These are phyloP conservation scores for Debaryomyces maramus DNA, from an alignment of 805 yeast species.

Conservation along the genomic window DNA sequence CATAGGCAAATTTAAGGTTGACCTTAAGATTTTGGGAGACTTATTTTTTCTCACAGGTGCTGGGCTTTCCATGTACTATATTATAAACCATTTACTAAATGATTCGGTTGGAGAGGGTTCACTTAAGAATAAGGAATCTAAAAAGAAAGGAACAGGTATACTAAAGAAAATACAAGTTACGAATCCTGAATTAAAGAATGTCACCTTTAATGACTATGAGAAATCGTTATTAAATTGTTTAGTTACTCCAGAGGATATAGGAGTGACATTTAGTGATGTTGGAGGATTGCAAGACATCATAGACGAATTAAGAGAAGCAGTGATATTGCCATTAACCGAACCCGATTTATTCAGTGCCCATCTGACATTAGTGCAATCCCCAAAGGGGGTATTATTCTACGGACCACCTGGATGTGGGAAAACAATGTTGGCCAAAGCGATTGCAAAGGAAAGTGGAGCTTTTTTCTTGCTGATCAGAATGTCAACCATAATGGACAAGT, in stretches of 20 bases:
- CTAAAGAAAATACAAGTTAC: slow-evolving; percentile 37
- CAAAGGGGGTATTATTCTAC: slow-evolving; percentile 87
- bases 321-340: slow-evolving; percentile 74
- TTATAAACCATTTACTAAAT: slow-evolving; percentile 44
- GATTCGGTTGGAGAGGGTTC: slow-evolving; percentile 32
- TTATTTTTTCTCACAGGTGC: slow-evolving; percentile 52
- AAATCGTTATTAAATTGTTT: slow-evolving; percentile 72
- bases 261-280: slow-evolving; percentile 72
- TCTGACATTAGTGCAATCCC: slow-evolving; percentile 74
- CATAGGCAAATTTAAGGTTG: slow-evolving; percentile 38
- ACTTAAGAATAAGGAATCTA: slow-evolving; percentile 53
- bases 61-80: slow-evolving; percentile 67
- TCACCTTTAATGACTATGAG: slow-evolving; percentile 72
- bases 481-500: slow-evolving; percentile 94
- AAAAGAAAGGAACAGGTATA: slow-evolving; percentile 57
- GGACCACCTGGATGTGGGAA: slow-evolving; percentile 99
- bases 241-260: slow-evolving; percentile 81
- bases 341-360: slow-evolving; percentile 75
- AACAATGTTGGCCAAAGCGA: slow-evolving; percentile 94
- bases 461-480: slow-evolving; percentile 86
- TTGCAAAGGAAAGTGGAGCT: slow-evolving; percentile 90
- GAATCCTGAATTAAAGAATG: slow-evolving; percentile 57
- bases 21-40: slow-evolving; percentile 44
- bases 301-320: slow-evolving; percentile 84
- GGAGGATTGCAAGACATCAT: slow-evolving; percentile 87